A percentile compares a stretch with the other conserved stretches of the same genome.
Evolutionary conservation across 208 protist species (phyloP).

Genomic region (Leishmania turanica): DNA sequence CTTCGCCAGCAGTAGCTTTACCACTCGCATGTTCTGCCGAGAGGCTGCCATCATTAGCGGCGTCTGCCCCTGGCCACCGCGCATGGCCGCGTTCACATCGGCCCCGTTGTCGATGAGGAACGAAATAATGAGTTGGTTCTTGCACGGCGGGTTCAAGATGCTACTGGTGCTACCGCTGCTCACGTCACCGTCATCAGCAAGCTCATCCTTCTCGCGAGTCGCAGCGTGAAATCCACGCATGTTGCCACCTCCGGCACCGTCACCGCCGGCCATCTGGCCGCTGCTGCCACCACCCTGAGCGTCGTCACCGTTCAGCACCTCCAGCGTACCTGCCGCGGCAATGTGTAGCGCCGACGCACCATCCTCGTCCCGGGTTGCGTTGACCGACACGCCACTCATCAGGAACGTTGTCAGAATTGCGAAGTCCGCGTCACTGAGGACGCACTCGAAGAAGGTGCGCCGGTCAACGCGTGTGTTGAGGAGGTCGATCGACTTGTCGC

Average conservation of each 20-base stretch:
- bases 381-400: slow-evolving; percentile 53
- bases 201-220: background rate
- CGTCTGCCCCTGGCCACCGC: slow-evolving; percentile 44
- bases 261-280: background rate
- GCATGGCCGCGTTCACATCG: slow-evolving; percentile 56
- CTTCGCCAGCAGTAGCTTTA: slow-evolving; percentile 56
- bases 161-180: background rate
- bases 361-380: slow-evolving; percentile 41
- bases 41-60: slow-evolving; percentile 79
- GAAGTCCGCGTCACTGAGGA: slow-evolving; percentile 47
- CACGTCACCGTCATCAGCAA: background rate
- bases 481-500: slow-evolving; percentile 14
- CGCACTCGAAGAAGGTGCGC: slow-evolving; percentile 52
- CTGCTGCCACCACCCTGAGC: background rate
- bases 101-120: slow-evolving; percentile 83
- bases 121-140: slow-evolving; percentile 54
- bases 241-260: background rate
- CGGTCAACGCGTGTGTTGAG: slow-evolving; percentile 37
- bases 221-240: background rate
- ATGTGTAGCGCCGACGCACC: slow-evolving; percentile 70
- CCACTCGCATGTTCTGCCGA: slow-evolving; percentile 41
- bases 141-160: slow-evolving; percentile 32
- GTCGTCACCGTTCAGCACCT: background rate
- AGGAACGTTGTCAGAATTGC: slow-evolving; percentile 51
- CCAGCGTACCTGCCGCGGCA: slow-evolving; percentile 40